Conservation (phyloP, 441 rosid genomes). For the Breynia disticha region DNA sequence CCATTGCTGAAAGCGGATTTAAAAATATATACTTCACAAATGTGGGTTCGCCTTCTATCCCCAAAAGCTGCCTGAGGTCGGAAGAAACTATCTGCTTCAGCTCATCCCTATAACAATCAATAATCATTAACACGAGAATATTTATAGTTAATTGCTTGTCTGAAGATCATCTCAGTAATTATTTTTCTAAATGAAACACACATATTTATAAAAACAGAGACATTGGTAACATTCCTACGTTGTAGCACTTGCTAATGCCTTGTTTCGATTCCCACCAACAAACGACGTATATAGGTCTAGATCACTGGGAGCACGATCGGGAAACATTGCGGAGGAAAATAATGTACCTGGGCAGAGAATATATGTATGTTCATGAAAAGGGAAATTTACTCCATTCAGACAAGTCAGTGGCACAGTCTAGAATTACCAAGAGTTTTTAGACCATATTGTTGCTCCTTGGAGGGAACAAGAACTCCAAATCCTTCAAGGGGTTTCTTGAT, state of each 20-base stretch:
- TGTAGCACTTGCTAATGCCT: conserved; percentile 77
- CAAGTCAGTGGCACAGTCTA: conserved; percentile 8
- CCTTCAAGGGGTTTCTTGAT: conserved; percentile 89
- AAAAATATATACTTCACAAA: conserved; percentile 54
- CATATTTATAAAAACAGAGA: background rate
- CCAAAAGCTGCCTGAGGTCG: conserved; percentile 72
- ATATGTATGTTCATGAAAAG: conserved; percentile 3
- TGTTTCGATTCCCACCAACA: conserved; percentile 88
- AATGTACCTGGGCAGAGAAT: conserved; percentile 58
- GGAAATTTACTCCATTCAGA: conserved; percentile 4
- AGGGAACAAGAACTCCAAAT: conserved; percentile 91
- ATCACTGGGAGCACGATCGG: conserved; percentile 76
- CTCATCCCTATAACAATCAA: conserved; percentile 43
- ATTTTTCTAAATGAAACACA: background rate
- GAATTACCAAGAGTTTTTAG: conserved; percentile 76
- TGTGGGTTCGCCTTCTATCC: conserved; percentile 81
- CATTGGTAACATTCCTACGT: conserved; percentile 29
- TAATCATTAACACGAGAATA: conserved; percentile 9
- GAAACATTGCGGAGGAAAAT: conserved; percentile 97
- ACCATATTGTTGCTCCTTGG: conserved; percentile 78
- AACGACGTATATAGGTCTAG: conserved; percentile 78
- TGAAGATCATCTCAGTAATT: background rate
- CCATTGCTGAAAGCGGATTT: background rate
- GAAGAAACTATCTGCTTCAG: conserved; percentile 71
- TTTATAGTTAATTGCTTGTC: too few relatives aligned